Evolutionary conservation across 2,329 filamentous ascomycete genomes (phyloP).

Genomic region (Sporothrix sp.): DNA sequence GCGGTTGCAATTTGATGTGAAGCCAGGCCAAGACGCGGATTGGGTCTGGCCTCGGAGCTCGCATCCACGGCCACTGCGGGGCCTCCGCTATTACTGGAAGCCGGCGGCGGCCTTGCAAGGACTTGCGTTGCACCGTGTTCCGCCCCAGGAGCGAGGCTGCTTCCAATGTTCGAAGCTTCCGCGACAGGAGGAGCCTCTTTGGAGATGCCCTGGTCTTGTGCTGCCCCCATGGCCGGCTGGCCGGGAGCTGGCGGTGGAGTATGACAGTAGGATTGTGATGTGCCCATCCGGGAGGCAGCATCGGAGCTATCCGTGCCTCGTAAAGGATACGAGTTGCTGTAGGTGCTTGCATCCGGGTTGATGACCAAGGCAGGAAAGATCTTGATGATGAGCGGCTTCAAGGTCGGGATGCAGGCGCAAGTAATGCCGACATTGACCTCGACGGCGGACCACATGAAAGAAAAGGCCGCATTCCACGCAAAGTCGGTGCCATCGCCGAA

Average conservation of each 20-base stretch:
- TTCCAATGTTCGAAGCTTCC: too few species aligned
- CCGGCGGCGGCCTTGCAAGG: too few species aligned
- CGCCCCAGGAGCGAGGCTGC: too few species aligned
- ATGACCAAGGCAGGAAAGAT: slow-evolving; percentile 48
- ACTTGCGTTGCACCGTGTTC: too few species aligned
- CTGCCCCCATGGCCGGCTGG: too few species aligned
- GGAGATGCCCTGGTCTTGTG: too few species aligned
- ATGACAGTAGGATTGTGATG: neutral
- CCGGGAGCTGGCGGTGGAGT: too few species aligned
- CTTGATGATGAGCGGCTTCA: slow-evolving; percentile 73
- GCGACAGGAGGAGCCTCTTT: too few species aligned
- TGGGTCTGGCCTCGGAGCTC: too few species aligned
- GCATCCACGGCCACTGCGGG: too few species aligned
- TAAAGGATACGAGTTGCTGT: slow-evolving; percentile 18
- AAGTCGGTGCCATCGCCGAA: slow-evolving; percentile 47
- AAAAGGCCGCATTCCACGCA: slow-evolving; percentile 67
- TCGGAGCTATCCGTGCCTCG: slow-evolving; percentile 2
- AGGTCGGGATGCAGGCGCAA: slow-evolving; percentile 81
- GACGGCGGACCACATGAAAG: slow-evolving; percentile 88
- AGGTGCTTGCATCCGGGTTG: slow-evolving; percentile 37
- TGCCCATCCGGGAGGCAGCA: neutral
- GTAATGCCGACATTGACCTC: slow-evolving; percentile 87
- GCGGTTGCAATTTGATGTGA: neutral
- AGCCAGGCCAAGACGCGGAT: too few species aligned
- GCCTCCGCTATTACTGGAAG: too few species aligned